A percentile compares a stretch with the other conserved stretches of the same genome.
Conservation (phyloP, 805 yeast genomes). For the Kluyveromyces lactis region DNA sequence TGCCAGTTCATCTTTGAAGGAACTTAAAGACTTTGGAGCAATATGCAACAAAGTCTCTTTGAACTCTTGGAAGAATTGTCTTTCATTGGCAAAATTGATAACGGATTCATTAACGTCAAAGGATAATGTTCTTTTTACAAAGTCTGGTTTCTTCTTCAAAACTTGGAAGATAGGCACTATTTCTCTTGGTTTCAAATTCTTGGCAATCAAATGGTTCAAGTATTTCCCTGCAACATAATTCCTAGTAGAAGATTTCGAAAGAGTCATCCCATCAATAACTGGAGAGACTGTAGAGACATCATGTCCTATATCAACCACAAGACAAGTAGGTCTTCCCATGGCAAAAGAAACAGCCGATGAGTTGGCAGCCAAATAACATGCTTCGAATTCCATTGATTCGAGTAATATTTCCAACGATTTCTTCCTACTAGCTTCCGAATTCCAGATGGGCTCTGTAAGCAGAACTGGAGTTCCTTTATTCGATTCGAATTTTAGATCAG, state of each 20-base stretch:
- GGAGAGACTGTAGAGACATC: constrained; percentile 72
- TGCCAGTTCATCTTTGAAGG: constrained; percentile 21
- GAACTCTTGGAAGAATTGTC: constrained; percentile 54
- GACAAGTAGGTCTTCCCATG: constrained; percentile 78
- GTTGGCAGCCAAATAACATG: constrained; percentile 68
- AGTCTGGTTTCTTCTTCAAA: constrained; percentile 25
- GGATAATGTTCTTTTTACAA: constrained; percentile 18
- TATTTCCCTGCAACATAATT: constrained; percentile 70
- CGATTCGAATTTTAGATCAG: constrained; percentile 40
- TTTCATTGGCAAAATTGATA: constrained; percentile 46
- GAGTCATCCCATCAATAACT: constrained; percentile 72
- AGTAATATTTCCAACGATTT: constrained; percentile 64
- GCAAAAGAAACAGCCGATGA: constrained; percentile 89
- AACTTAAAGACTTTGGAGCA: constrained; percentile 19
- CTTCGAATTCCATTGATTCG: constrained; percentile 67
- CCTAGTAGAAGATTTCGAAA: constrained; percentile 58
- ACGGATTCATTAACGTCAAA: constrained; percentile 38
- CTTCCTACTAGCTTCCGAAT: constrained; percentile 54
- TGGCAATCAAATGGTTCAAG: constrained; percentile 30
- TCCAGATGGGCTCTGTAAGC: constrained; percentile 85
- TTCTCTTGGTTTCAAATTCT: constrained; percentile 28
- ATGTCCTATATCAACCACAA: constrained; percentile 82
- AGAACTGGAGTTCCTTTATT: constrained; percentile 47
- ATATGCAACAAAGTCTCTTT: constrained; percentile 63
- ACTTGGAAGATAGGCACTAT: constrained; percentile 27